Conservation (phyloP, 2,329 filamentous ascomycete genomes). For the Thelonectria olida region DNA sequence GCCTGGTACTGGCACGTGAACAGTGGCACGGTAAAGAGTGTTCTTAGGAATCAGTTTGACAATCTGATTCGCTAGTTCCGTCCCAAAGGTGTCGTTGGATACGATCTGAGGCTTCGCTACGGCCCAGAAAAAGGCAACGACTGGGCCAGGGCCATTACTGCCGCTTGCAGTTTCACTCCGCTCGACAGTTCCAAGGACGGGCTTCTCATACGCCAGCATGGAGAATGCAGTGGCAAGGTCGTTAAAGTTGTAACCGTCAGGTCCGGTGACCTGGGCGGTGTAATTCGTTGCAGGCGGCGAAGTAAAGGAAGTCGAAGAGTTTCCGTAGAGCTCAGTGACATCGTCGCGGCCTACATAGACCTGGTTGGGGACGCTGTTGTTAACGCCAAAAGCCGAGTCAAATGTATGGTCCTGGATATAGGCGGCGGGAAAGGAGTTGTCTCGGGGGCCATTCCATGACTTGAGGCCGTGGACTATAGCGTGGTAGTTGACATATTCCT, state of each 20-base stretch:
- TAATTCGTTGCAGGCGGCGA: not conserved
- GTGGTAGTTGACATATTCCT: slow-evolving; percentile 10
- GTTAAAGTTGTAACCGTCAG: slow-evolving; percentile 7
- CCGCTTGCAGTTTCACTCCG: too few relatives aligned
- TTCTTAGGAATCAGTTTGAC: not conserved
- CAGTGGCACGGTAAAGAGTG: not conserved
- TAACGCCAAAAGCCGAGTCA: slow-evolving; percentile 9
- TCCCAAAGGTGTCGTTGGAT: slow-evolving; percentile 8
- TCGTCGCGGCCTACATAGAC: slow-evolving; percentile 9
- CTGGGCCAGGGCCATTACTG: not conserved
- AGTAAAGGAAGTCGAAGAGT: not conserved
- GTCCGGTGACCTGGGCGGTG: slow-evolving; percentile 1
- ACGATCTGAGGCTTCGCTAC: not conserved
- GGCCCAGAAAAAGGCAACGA: slow-evolving; percentile 3
- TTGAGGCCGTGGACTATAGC: slow-evolving; percentile 7
- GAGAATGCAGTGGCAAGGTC: slow-evolving; percentile 5
- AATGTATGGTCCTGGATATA: slow-evolving; percentile 1
- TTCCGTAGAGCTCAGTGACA: slow-evolving; percentile 7
- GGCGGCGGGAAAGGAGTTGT: not conserved
- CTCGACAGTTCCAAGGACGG: not conserved
- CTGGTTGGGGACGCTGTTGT: slow-evolving; percentile 8
- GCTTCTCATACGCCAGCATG: not conserved
- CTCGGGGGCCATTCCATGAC: slow-evolving; percentile 2
- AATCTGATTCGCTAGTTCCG: not conserved
- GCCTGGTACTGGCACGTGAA: not conserved